A percentile compares a stretch with the other conserved stretches of the same genome.
These are phyloP conservation scores for Sporothrix inflata DNA, from an alignment of 2,329 filamentous ascomycete genomes.

Conservation along the genomic window DNA sequence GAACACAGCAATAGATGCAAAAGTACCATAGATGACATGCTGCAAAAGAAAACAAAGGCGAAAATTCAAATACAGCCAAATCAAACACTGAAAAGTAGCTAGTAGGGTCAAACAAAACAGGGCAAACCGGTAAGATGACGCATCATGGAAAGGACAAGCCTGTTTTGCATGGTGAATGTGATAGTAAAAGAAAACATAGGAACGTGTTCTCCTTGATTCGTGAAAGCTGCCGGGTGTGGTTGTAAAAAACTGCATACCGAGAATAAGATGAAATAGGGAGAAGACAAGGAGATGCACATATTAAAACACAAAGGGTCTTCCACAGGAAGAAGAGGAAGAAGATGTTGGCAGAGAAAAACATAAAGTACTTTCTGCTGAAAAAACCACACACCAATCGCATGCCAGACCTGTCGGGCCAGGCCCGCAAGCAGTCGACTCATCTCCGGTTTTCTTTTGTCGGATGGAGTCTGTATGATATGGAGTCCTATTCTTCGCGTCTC, in stretches of 20 bases:
- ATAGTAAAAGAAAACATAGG: neutral
- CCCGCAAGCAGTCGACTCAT: neutral
- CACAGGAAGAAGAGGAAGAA: no score
- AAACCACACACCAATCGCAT: neutral
- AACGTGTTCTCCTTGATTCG: neutral
- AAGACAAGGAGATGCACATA: neutral
- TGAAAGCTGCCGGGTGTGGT: neutral
- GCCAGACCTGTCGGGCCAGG: neutral
- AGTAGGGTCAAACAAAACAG: neutral
- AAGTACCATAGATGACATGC: neutral
- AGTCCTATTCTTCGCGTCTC: neutral
- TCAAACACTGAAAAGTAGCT: neutral
- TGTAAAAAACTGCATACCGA: neutral
- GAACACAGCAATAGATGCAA: neutral
- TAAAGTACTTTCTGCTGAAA: no score
- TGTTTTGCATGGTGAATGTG: neutral
- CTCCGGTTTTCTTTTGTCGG: neutral
- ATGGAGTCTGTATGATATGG: neutral
- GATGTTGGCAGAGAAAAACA: no score
- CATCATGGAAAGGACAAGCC: neutral
- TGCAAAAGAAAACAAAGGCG: slow-evolving; percentile 17
- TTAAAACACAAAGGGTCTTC: no score
- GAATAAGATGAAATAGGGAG: neutral
- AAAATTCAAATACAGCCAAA: neutral
- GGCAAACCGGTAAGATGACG: neutral